Evolutionary conservation across 495 filamentous ascomycete genomes (phyloP), one percentile per base, ranked within the genome.

Genomic region (Tuber magnatum): DNA sequence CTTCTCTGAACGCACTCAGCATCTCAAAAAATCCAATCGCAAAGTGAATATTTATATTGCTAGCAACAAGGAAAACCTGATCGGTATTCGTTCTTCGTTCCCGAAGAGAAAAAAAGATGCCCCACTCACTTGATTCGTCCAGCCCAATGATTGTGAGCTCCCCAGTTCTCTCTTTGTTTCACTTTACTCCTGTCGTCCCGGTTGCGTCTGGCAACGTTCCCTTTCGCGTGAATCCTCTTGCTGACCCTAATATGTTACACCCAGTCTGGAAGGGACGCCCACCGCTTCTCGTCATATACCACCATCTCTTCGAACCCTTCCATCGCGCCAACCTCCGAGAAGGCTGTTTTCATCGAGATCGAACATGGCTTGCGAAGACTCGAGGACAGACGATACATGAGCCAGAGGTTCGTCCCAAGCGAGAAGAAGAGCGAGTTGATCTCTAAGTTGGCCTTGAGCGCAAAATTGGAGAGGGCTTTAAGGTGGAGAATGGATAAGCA

Each of bases 381-480:
- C 79, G 93, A 97, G 83, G 94, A 97, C 87, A 93, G 93, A 83
- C 92, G 91, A 41, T 89, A 97, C 43, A 85, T 88, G 76, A 87
- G 90, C 75, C 95, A 99, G 85, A 91, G 95, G 75, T 97, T 97
- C 82, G 88, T 91, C 69, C 90, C 93, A 38, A 92, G 87, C 75
- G 86, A 89, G 51, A 90, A 97, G 84, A 97, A 98, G 87, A 90
- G 86, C 71, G 92, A 92, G 77, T 92, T 92, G 83, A 84, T 97
- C 81, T 92, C 90, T 84, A 97, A 97, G 85, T 86, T 98, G 74
- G 94, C 94, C 42, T 87, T 98, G 65, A 92, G 94, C 68, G 94
- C 95, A 56, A 98, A 97, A 85, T 88, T 98, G 61, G 95, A 99
- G 83, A 90, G 95, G 56, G 95, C 95, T 20, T 89, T 99, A 51